A percentile compares a stretch with the other conserved stretches of the same genome.
These are phyloP conservation scores for Echinosophora koreensis DNA, from an alignment of 306 rosid species.

Conservation along the genomic window DNA sequence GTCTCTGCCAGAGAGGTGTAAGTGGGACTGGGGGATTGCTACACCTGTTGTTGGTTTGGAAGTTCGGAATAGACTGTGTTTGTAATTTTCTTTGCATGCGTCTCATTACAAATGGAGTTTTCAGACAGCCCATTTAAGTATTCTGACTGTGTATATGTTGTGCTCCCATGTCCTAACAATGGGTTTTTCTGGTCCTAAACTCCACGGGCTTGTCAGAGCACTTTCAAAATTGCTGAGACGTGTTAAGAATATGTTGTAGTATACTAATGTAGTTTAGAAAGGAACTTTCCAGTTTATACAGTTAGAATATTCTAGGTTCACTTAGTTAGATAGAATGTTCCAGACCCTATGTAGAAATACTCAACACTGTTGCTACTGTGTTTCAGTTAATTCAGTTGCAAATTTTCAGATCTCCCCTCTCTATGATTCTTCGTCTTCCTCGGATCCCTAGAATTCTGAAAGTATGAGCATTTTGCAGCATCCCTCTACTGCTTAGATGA, in stretches of 20 bases:
- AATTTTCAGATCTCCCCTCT: background rate
- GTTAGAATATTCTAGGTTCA: too few relatives aligned
- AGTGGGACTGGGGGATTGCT: background rate
- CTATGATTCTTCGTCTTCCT: background rate
- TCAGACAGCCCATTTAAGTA: background rate
- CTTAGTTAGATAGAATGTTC: too few relatives aligned
- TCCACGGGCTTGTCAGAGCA: background rate
- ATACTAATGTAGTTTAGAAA: too few relatives aligned
- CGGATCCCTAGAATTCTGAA: too few relatives aligned
- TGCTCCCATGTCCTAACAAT: background rate
- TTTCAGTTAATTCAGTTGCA: background rate
- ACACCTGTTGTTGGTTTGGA: background rate
- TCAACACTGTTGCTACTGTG: too few relatives aligned
- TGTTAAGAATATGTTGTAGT: too few relatives aligned
- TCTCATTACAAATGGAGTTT: background rate
- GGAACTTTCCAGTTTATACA: too few relatives aligned
- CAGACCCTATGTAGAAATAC: too few relatives aligned
- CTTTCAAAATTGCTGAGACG: constrained; percentile 8
- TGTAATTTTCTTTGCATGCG: constrained; percentile 7
- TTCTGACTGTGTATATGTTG: background rate
- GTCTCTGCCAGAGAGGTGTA: background rate
- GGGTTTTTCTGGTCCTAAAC: background rate
- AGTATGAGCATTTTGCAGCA: background rate
- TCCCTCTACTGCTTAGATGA: background rate
- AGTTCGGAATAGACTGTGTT: background rate